Conservation (phyloP, 78 protist genomes). For the Dictyostelium intermedium region DNA sequence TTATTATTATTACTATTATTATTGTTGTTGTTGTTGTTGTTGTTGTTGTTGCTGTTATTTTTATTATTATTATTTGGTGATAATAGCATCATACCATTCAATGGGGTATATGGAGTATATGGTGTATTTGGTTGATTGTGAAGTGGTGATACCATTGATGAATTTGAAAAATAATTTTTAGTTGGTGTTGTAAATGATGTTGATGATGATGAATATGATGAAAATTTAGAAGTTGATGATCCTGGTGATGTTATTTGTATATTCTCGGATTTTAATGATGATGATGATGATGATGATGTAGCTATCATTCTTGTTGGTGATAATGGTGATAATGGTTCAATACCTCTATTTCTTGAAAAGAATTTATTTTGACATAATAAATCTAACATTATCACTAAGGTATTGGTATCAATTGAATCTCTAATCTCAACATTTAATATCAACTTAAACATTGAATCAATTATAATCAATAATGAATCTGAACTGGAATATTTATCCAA, state of each 20-base stretch:
- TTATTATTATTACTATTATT: too few species aligned
- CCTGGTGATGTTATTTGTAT: background rate
- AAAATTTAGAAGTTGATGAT: background rate
- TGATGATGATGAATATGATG: background rate
- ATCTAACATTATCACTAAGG: background rate
- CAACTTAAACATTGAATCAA: background rate
- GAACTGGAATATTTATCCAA: background rate
- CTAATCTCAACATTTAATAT: background rate
- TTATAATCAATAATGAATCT: background rate
- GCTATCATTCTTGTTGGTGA: background rate
- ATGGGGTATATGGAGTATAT: background rate
- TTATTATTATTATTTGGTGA: background rate
- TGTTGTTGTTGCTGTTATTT: too few species aligned
- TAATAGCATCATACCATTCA: background rate
- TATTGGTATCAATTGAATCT: background rate
- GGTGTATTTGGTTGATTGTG: background rate
- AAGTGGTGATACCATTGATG: background rate
- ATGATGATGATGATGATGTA: background rate
- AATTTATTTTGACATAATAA: conserved; percentile 2
- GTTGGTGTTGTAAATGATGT: background rate
- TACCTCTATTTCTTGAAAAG: background rate
- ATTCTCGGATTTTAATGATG: background rate
- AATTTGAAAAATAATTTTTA: background rate
- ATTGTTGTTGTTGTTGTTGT: too few species aligned
- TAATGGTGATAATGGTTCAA: conserved; percentile 4